A percentile compares a stretch with the other conserved stretches of the same genome.
These are phyloP conservation scores for Candida koratica DNA, from an alignment of 805 yeast species.

Conservation along the genomic window DNA sequence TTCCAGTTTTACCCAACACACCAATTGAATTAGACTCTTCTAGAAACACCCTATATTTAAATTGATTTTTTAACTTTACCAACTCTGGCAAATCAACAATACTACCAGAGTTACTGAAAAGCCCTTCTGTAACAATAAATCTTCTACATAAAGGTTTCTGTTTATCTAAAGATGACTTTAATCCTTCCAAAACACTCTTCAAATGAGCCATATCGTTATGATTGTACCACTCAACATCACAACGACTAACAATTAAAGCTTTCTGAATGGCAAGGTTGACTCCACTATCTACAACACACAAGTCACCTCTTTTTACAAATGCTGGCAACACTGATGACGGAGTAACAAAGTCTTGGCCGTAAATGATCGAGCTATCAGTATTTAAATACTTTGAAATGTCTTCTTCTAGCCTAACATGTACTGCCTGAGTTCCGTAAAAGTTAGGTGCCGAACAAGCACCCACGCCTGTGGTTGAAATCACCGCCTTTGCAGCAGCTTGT, in stretches of 20 bases:
- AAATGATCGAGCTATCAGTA: slow-evolving; percentile 73
- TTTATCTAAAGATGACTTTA: slow-evolving; percentile 55
- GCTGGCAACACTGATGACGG: slow-evolving; percentile 88
- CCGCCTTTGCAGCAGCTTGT: slow-evolving; percentile 49
- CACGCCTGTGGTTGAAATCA: slow-evolving; percentile 74
- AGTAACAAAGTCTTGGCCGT: slow-evolving; percentile 90
- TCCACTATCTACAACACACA: slow-evolving; percentile 81
- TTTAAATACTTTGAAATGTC: slow-evolving; percentile 72
- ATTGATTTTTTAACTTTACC: slow-evolving; percentile 71
- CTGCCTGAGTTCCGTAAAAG: slow-evolving; percentile 93
- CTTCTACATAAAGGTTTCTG: slow-evolving; percentile 82
- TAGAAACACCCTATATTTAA: slow-evolving; percentile 78
- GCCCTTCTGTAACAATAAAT: slow-evolving; percentile 87
- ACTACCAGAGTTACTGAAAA: slow-evolving; percentile 80
- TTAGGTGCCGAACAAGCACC: slow-evolving; percentile 99
- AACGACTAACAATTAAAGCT: slow-evolving; percentile 81
- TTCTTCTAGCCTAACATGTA: slow-evolving; percentile 74
- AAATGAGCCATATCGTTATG: slow-evolving; percentile 88
- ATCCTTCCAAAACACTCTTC: slow-evolving; percentile 60
- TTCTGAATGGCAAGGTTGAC: slow-evolving; percentile 77
- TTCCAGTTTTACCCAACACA: slow-evolving; percentile 77
- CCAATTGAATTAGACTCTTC: slow-evolving; percentile 90
- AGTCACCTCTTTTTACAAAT: slow-evolving; percentile 91
- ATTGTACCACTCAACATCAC: slow-evolving; percentile 76
- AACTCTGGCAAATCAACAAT: slow-evolving; percentile 65